These are phyloP conservation scores for Blumeria graminis DNA, from an alignment of 2,329 filamentous ascomycete species.

Conservation along the genomic window DNA sequence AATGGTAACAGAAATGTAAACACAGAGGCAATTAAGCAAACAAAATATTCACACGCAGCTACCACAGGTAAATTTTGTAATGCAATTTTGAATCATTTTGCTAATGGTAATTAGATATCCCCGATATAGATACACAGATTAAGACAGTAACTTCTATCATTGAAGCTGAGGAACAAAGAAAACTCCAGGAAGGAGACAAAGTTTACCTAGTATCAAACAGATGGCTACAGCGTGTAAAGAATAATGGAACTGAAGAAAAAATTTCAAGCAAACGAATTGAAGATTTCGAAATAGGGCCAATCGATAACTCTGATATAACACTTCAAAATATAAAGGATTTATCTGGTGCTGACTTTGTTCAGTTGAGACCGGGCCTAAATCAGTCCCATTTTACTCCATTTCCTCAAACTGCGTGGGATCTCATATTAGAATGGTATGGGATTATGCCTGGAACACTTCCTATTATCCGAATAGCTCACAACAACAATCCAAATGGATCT, in stretches of 20 bases:
- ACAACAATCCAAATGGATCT: conserved; percentile 34
- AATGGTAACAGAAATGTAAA: background rate
- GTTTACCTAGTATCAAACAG: conserved; percentile 55
- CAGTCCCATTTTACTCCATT: conserved; percentile 56
- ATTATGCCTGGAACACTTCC: conserved; percentile 41
- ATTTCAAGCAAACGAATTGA: conserved; percentile 32
- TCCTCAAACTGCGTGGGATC: conserved; percentile 56
- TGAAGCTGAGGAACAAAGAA: conserved; percentile 21
- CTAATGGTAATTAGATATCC: conserved; percentile 11
- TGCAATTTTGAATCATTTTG: background rate
- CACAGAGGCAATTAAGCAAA: background rate
- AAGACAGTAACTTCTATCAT: conserved; percentile 41
- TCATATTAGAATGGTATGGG: conserved; percentile 65
- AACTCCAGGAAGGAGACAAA: conserved; percentile 43
- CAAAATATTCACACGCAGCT: background rate
- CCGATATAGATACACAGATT: conserved; percentile 45
- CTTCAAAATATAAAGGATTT: conserved; percentile 30
- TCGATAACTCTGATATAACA: conserved; percentile 73
- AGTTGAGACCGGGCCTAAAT: conserved; percentile 44
- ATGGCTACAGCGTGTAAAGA: conserved; percentile 55
- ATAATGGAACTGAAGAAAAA: conserved; percentile 34
- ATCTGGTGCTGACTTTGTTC: conserved; percentile 35
- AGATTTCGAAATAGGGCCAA: conserved; percentile 39
- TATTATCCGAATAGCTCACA: conserved; percentile 54
- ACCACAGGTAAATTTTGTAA: background rate